Evolutionary conservation across 345 rosid genomes (phyloP).

Genomic region (Eucalyptus caleyi): DNA sequence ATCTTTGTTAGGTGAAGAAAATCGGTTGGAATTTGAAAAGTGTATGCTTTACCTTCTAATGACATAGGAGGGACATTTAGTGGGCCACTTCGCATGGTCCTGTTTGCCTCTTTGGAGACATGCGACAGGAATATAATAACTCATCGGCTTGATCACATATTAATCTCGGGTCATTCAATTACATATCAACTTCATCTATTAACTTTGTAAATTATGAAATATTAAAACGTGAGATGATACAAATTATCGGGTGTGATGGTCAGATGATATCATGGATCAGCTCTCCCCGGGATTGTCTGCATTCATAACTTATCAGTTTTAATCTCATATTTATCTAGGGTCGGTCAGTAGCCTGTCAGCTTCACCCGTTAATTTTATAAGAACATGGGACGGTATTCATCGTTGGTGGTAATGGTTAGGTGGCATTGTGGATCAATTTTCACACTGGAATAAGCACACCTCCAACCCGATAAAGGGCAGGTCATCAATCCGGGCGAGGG

Average conservation of each 20-base stretch:
- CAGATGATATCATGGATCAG: not conserved
- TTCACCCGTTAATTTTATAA: not conserved
- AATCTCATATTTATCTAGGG: not conserved
- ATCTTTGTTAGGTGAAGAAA: not conserved
- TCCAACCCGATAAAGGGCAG: not conserved
- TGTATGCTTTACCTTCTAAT: not conserved
- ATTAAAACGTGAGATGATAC: not conserved
- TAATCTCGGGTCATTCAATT: not conserved
- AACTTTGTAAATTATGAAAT: not conserved
- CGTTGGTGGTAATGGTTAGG: not conserved
- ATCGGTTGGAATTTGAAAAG: not conserved
- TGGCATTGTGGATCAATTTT: not conserved
- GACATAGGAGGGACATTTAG: not conserved
- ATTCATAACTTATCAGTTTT: not conserved
- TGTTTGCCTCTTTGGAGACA: not conserved
- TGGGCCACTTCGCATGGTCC: not conserved
- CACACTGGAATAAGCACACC: not conserved
- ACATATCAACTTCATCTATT: not conserved
- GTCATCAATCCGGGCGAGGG: not conserved
- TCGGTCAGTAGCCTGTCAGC: not conserved
- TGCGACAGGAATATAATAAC: not conserved
- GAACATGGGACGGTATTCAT: not conserved
- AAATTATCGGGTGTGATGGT: not conserved
- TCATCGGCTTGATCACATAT: not conserved
- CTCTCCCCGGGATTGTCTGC: not conserved